Conservation (phyloP, 257 asterid species). For the Plectranthus barbatus region DNA sequence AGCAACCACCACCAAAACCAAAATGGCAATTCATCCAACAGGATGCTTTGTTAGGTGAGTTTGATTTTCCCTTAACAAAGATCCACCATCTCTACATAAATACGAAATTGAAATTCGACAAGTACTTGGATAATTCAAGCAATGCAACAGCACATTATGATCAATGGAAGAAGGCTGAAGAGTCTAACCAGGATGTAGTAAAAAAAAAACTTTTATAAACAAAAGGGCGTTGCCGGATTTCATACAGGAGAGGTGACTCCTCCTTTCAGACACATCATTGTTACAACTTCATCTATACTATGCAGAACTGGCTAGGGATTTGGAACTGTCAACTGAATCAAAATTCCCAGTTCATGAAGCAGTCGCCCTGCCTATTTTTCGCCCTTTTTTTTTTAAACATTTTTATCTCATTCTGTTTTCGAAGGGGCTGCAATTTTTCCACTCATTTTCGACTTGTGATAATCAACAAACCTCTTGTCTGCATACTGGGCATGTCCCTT, state of each 20-base stretch:
- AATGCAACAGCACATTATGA: neutral
- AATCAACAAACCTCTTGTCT: slow-evolving; percentile 41
- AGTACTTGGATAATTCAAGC: no score
- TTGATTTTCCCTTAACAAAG: no score
- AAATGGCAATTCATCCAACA: no score
- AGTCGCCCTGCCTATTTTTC: neutral
- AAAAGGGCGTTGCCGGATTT: neutral
- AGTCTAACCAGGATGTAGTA: neutral
- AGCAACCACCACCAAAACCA: no score
- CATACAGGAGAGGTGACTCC: neutral
- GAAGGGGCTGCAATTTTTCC: neutral
- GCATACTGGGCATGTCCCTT: slow-evolving; percentile 77
- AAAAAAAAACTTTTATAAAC: slow-evolving; percentile 9
- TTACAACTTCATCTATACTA: slow-evolving; percentile 15
- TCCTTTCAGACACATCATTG: neutral
- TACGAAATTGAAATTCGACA: no score
- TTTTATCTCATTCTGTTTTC: neutral
- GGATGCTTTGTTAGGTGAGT: no score
- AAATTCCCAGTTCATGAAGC: slow-evolving; percentile 7
- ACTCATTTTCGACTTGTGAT: neutral
- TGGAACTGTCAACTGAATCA: neutral
- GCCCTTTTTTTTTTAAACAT: neutral
- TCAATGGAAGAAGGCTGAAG: neutral
- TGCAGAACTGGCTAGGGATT: neutral
- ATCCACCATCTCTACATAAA: no score